Conservation (phyloP, 805 yeast species). For the Zygosaccharomyces gambellarensis region DNA sequence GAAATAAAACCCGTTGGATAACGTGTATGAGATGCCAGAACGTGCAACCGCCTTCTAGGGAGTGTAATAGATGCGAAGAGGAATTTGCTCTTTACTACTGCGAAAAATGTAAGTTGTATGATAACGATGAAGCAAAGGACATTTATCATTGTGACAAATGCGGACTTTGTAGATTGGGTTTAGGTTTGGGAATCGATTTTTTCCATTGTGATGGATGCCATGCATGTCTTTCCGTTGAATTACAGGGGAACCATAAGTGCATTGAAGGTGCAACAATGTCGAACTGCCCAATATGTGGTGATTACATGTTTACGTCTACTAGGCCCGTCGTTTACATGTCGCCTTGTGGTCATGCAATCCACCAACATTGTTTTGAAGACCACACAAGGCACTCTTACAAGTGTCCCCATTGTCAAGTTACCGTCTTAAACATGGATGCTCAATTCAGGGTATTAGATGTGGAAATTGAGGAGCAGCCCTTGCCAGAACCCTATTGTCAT, state of each 20-base stretch:
- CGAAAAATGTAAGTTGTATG: slow-evolving; percentile 71
- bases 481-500: slow-evolving; percentile 72
- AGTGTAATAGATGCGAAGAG: slow-evolving; percentile 63
- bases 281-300: slow-evolving; percentile 90
- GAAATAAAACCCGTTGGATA: slow-evolving; percentile 60
- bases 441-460: slow-evolving; percentile 81
- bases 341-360: slow-evolving; percentile 89
- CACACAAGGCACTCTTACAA: slow-evolving; percentile 79
- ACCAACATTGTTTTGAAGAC: slow-evolving; percentile 76
- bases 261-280: slow-evolving; percentile 84
- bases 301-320: slow-evolving; percentile 79
- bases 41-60: slow-evolving; percentile 67
- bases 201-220: slow-evolving; percentile 89
- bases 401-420: slow-evolving; percentile 85
- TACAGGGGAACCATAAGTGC: slow-evolving; percentile 74
- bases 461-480: slow-evolving; percentile 68
- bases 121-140: slow-evolving; percentile 70
- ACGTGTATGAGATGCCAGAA: slow-evolving; percentile 77
- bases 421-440: slow-evolving; percentile 81
- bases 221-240: slow-evolving; percentile 77
- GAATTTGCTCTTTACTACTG: slow-evolving; percentile 77
- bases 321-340: slow-evolving; percentile 83
- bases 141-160: slow-evolving; percentile 91
- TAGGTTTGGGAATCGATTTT: slow-evolving; percentile 82
- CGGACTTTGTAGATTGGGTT: slow-evolving; percentile 87